These are phyloP conservation scores for Quercus alba DNA, from an alignment of 306 rosid species.

Conservation along the genomic window DNA sequence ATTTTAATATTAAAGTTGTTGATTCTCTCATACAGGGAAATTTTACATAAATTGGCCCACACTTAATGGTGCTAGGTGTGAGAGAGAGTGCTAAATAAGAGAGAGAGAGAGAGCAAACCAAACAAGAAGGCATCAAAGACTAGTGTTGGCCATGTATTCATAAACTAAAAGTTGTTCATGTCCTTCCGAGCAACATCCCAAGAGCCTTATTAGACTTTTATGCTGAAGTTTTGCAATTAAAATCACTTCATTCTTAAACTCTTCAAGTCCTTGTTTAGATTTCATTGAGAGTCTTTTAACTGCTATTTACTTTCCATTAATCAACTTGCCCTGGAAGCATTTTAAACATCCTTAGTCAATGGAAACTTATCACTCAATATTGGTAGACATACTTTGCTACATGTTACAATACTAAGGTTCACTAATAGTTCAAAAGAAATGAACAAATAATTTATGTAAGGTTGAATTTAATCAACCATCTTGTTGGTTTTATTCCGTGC, in stretches of 20 bases:
- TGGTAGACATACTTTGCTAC: background rate
- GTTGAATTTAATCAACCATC: no score
- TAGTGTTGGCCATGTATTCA: constrained; percentile 34
- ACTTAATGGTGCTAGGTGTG: no score
- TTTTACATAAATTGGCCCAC: no score
- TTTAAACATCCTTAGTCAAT: background rate
- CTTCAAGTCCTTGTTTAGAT: constrained; percentile 22
- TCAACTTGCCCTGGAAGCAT: constrained; percentile 27
- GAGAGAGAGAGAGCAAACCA: constrained; percentile 19
- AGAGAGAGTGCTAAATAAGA: no score
- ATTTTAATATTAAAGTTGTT: background rate
- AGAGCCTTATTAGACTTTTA: constrained; percentile 29
- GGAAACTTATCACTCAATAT: background rate
- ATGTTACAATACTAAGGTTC: background rate
- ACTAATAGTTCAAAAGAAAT: background rate
- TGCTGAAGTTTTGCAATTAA: constrained; percentile 34
- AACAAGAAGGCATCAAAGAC: constrained; percentile 20
- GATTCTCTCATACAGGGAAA: no score
- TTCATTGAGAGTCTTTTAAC: constrained; percentile 27
- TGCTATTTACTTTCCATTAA: constrained; percentile 31
- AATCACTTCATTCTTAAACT: constrained; percentile 19
- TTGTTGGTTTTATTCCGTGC: no score
- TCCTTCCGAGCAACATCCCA: constrained; percentile 32
- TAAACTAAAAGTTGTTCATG: constrained; percentile 37
- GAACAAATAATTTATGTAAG: no score